Evolutionary conservation across 768 basidiomycete species (phyloP), one percentile per base, ranked within the genome.

Genomic region (Omphalotus guepiniiformis): DNA sequence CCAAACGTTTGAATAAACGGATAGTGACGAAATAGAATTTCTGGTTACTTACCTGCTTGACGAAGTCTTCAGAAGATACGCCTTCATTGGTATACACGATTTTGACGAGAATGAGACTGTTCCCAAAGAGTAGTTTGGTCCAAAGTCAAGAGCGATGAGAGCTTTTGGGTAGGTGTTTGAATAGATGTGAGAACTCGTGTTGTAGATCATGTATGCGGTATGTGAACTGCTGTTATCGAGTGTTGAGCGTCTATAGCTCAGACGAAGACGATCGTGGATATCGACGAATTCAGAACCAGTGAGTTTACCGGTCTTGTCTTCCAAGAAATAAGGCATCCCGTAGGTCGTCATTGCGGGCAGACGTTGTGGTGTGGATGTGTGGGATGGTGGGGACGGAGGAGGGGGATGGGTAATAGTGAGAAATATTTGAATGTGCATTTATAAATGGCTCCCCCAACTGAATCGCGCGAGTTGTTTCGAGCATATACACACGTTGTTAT

Each of bases 241-340:
- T 7, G 75, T 80, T n/a, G 45, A 44, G 51, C 78, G 74, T 28
- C 74, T 71, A 47, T 80, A 65, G 42, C 58, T 61, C 51, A 83
- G 64, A 25, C 66, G 66, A 58, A 83, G 70, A 16, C 84, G 80
- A 39, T 78, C 79, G 60, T 85, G 69, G 53, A 84, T 67, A 63
- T 87, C 85, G 40, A 73, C 58, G 56, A 81, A 87, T 16, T 80
- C 75, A 3, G 81, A 75, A 28, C 74, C 79, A 11, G 67, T 64
- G 29, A 81, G 62, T 28, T 57, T 63, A 3, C 82, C 83, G 5
- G 75, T 76, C 47, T 67, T 76, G 65, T 86, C 84, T 58, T 83
- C 80, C 48, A 88, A 76, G 55, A 85, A 75, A 62, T 67, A 77
- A 30, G 82, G 78, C 55, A 83, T 66, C 47, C 76, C 78, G 50